Base-by-base conservation (phyloP, 345 rosid genomes). In the Geranium rotundifolium region DNA sequence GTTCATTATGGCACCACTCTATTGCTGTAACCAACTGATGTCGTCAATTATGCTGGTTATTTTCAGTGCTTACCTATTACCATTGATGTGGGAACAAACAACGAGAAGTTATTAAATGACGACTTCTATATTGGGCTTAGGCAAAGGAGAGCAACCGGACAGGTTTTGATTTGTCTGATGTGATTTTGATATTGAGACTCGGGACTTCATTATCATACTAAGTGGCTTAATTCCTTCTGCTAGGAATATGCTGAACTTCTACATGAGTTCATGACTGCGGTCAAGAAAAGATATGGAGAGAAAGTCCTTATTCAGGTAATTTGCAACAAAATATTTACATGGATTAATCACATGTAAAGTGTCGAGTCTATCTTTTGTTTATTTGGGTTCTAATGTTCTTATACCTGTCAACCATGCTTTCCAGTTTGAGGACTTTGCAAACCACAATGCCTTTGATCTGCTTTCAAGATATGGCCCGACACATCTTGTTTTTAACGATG, bases 391-490 rank as follows among this genome's bases (percentile, higher is more conserved):
- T 55, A 12, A 20, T 52, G 57, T 65, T 55, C 56, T 54, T 67
- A 37, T 63, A 59, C 18, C 16, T 29, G 37, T 20, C 29, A 19
- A 56, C 15, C 2, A 41, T 30, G 29, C 58, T 54, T 73, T 77
- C 77, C 89, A 92, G 98, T 92, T 85, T 73, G 98, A 92, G 80
- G 96, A 92, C 79, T 89, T 92, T 57, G 96, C 98, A 55, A 92
- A 92, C 76, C 96, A 92, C 79, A 92, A 92, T 79, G 98, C 98
- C 55, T 92, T 92, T 59, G 89, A 89, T 66, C 79, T 92, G 75
- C 82, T 92, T 60, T 89, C 84, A 62, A 82, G 87, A 75, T 89
- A 92, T 65, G 82, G 91, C 64, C 71, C 88, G n/a, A 85, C 91
- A 54, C 98, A 92, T 78, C 95, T 92, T 75, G 96, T 92, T 63